These are phyloP conservation scores for Eucalyptus cloeziana DNA, from an alignment of 345 rosid species.

Conservation along the genomic window DNA sequence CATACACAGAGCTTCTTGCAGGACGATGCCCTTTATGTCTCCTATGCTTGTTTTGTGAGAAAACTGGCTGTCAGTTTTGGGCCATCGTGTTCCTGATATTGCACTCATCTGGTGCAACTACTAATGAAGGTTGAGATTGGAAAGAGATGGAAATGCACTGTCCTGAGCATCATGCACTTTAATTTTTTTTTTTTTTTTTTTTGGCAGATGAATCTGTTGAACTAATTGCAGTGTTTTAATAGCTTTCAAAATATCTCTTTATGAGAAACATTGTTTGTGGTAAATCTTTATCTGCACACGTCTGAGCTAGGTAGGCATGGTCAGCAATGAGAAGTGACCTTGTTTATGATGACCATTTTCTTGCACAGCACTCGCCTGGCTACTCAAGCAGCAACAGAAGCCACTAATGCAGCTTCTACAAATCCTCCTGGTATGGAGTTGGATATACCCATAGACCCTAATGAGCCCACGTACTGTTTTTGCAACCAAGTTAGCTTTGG, in stretches of 20 bases:
- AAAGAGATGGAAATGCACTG: neutral
- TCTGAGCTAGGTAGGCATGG: neutral
- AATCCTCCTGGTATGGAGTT: slow-evolving; percentile 72
- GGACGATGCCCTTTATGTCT: neutral
- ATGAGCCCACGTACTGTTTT: slow-evolving; percentile 88
- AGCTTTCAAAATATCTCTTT: neutral
- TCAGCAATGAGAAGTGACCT: neutral
- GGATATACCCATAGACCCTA: slow-evolving; percentile 94
- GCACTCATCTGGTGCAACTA: neutral
- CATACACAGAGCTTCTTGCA: neutral
- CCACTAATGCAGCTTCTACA: slow-evolving; percentile 26
- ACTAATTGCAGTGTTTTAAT: neutral
- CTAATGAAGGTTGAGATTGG: neutral
- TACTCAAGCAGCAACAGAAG: slow-evolving; percentile 22
- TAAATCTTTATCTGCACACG: neutral
- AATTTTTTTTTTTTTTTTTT: neutral
- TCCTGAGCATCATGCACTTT: neutral
- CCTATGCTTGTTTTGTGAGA: neutral
- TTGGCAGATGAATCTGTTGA: neutral
- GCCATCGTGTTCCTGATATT: neutral
- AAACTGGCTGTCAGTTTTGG: neutral
- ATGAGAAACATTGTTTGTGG: neutral
- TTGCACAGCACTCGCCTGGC: slow-evolving; percentile 59
- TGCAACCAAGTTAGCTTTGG: slow-evolving; percentile 98
- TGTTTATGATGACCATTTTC: neutral